Evolutionary conservation across 1,284 basidiomycete species (phyloP).

Genomic region (Rhodotorula sp.): DNA sequence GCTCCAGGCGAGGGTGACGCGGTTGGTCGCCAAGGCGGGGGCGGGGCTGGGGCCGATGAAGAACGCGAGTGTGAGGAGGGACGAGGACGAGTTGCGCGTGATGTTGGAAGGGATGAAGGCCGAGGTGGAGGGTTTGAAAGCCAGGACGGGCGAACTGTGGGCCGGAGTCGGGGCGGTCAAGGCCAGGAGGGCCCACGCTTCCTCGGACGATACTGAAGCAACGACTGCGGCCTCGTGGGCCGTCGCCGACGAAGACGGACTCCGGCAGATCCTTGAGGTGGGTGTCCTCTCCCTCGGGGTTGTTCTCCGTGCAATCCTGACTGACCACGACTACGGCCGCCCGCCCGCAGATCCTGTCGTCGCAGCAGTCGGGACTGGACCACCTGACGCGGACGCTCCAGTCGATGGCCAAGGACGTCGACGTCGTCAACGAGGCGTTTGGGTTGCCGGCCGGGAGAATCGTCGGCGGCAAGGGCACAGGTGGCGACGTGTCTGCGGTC

Average conservation of each 20-base stretch:
- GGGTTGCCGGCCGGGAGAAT: slow-evolving; percentile 12
- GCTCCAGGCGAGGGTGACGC: slow-evolving; percentile 11
- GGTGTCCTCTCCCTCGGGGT: neutral
- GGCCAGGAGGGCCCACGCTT: slow-evolving; percentile 9
- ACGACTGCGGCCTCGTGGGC: slow-evolving; percentile 16
- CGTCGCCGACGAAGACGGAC: slow-evolving; percentile 38
- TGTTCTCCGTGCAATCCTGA: neutral
- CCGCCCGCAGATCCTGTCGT: slow-evolving; percentile 21
- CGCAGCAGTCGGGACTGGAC: slow-evolving; percentile 36
- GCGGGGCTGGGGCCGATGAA: slow-evolving; percentile 2
- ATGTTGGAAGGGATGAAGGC: slow-evolving; percentile 20
- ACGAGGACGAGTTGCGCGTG: slow-evolving; percentile 35
- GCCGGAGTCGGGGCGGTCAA: slow-evolving; percentile 31
- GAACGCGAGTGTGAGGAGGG: slow-evolving; percentile 8
- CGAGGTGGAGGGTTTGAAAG: slow-evolving; percentile 19
- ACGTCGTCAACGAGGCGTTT: slow-evolving; percentile 34
- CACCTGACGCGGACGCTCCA: slow-evolving; percentile 32
- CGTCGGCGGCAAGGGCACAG: slow-evolving; percentile 5
- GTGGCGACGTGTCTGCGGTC: slow-evolving; percentile 43
- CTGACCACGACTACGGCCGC: neutral
- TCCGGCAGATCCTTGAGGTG: slow-evolving; percentile 35
- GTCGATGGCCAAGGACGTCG: slow-evolving; percentile 24
- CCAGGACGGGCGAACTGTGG: slow-evolving; percentile 29
- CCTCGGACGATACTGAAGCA: neutral
- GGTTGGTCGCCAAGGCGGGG: slow-evolving; percentile 13